Conservation (phyloP, 2,329 filamentous ascomycete genomes). For the Chaetoscypha palmicola region DNA sequence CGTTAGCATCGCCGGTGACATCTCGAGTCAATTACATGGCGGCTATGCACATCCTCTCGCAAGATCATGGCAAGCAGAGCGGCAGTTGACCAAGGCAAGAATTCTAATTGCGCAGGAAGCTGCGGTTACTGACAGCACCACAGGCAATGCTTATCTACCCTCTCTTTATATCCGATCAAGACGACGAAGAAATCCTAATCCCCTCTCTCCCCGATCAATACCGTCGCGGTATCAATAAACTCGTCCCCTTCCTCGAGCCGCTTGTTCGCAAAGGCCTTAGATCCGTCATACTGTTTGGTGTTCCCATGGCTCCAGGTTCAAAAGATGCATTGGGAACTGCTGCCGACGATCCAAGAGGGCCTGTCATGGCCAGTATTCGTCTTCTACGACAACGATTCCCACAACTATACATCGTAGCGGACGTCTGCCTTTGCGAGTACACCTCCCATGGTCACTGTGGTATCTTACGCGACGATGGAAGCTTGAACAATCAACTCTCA, state of each 20-base stretch:
- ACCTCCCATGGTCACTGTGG: slow-evolving; percentile 97
- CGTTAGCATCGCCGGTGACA: slow-evolving; percentile 66
- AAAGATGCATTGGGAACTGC: slow-evolving; percentile 90
- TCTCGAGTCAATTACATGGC: slow-evolving; percentile 75
- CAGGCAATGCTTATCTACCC: slow-evolving; percentile 99
- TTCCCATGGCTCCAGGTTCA: slow-evolving; percentile 69
- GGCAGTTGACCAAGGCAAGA: slow-evolving; percentile 73
- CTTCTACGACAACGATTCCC: slow-evolving; percentile 81
- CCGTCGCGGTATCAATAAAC: slow-evolving; percentile 79
- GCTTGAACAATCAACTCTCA: slow-evolving; percentile 85
- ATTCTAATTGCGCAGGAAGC: background rate
- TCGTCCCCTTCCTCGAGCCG: slow-evolving; percentile 77
- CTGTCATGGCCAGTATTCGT: slow-evolving; percentile 81
- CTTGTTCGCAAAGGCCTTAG: slow-evolving; percentile 84
- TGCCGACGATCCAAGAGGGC: slow-evolving; percentile 87
- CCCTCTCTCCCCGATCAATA: slow-evolving; percentile 86
- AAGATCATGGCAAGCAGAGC: slow-evolving; percentile 75
- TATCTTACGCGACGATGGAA: slow-evolving; percentile 87
- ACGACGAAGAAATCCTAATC: slow-evolving; percentile 85
- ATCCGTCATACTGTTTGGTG: slow-evolving; percentile 93
- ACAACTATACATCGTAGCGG: slow-evolving; percentile 80
- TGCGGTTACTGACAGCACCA: slow-evolving; percentile 10
- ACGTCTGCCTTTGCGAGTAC: slow-evolving; percentile 98
- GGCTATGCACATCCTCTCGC: slow-evolving; percentile 77
- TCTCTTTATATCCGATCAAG: slow-evolving; percentile 89